Conservation (phyloP, 768 basidiomycete species). For the Tulasnella calospora region DNA sequence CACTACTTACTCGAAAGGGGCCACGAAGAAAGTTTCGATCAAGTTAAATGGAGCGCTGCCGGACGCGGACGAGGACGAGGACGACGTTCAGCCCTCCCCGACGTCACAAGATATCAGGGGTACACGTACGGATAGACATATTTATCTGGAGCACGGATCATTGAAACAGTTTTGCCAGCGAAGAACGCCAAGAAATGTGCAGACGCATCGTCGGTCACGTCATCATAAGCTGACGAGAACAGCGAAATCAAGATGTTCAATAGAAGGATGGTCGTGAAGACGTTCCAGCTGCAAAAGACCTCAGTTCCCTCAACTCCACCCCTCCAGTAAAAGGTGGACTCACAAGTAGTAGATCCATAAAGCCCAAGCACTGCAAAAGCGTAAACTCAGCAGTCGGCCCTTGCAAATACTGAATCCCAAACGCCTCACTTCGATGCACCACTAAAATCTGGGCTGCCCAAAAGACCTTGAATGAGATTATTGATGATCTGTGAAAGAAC, state of each 20-base stretch:
- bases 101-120: neutral
- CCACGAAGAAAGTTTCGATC: constrained; percentile 71
- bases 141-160: constrained; percentile 84
- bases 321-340: neutral
- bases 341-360: constrained; percentile 66
- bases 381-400: neutral
- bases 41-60: constrained; percentile 94
- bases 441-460: constrained; percentile 35
- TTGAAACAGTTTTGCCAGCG: constrained; percentile 47
- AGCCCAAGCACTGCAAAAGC: neutral
- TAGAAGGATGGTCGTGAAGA: constrained; percentile 73
- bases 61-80: constrained; percentile 48
- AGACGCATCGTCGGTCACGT: constrained; percentile 78
- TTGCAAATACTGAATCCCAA: neutral
- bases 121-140: constrained; percentile 24
- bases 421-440: constrained; percentile 40
- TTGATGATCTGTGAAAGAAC: constrained; percentile 55
- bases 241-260: constrained; percentile 94
- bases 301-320: neutral
- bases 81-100: neutral
- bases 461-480: constrained; percentile 67
- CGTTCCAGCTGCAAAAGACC: constrained; percentile 60
- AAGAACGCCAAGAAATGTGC: constrained; percentile 90
- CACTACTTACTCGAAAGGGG: constrained; percentile 73
- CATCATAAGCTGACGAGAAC: constrained; percentile 87